Base-by-base conservation (phyloP, 2,329 filamentous ascomycete genomes). In the Orbilia quercus region DNA sequence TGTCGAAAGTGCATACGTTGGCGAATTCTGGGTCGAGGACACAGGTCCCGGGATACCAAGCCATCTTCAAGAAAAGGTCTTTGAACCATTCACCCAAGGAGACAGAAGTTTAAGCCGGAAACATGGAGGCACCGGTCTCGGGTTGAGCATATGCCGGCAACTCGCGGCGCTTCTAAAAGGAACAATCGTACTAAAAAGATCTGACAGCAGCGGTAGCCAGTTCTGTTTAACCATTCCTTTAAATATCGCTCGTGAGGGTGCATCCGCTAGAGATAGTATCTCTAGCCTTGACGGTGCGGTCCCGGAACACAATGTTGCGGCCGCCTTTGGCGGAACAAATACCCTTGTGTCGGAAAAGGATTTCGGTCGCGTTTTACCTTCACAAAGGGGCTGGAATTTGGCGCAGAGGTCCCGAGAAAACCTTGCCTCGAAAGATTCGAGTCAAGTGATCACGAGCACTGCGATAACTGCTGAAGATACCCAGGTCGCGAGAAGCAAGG, bases 21-120 rank as follows among this genome's bases (percentile, higher is more conserved):
- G 96, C 77, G 90, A 96, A 78, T 96, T 96, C 73, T 90, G 96
- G 79, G 91, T 96, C 0, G 85, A 92, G 79, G 93, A 97, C 76
- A 94, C 89, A 0, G 93, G 93, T 0, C 92, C 92, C 0, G 93
- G 93, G 25, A 96, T 96, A 64, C 87, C 91, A 0, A 86, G 88
- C 5, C 83, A 89, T 75, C 86, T 96, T 80, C 91, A 92, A 77
- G 84, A 91, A 65, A 89, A 89, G 76, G 91, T 97, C 7, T 97
- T 97, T 79, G 93, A 96, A 80, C 93, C 93, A 0, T 97, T 97
- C 78, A 91, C 96, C 0, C 93, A 97, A 80, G 93, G 91, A n/a
- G 92, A 96, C 79, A 82, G 95, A 1, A 91, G 92, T 0, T 82
- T 97, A 14, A 96, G 90, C 82, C 96, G 92, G 80, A 95, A 95